These are phyloP conservation scores for Globisporangium nagaii DNA, from an alignment of 352 stramenopile species.

Conservation along the genomic window DNA sequence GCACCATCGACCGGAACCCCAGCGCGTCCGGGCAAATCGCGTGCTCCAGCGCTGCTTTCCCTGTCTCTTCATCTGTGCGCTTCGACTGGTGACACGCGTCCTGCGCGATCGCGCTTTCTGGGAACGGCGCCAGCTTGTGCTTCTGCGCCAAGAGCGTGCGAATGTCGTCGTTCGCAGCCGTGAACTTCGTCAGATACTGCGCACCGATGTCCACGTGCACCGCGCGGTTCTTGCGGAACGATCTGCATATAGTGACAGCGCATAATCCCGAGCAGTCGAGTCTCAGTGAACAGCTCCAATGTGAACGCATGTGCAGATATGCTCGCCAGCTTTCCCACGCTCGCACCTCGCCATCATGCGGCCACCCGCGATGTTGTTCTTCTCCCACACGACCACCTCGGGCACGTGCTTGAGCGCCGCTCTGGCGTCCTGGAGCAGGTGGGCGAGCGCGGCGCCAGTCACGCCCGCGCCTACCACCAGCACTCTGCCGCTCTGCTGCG, in stretches of 20 bases:
- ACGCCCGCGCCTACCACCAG: constrained; percentile 60
- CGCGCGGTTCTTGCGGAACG: constrained; percentile 47
- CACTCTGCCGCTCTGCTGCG: constrained; percentile 29
- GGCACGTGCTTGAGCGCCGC: constrained; percentile 5
- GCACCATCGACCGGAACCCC: constrained; percentile 52
- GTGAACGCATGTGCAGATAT: no score
- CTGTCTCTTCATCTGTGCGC: neutral
- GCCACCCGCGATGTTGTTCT: constrained; percentile 60
- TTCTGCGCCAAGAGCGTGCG: constrained; percentile 28
- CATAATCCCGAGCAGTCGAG: neutral
- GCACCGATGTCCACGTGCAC: constrained; percentile 65
- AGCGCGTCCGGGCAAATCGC: constrained; percentile 29
- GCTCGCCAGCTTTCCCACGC: no score
- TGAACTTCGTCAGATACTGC: constrained; percentile 62
- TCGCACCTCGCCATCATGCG: constrained; percentile 59
- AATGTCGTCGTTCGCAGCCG: constrained; percentile 42
- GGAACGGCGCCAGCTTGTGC: constrained; percentile 30
- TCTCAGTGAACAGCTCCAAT: constrained; percentile 1
- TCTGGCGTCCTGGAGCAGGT: constrained; percentile 40
- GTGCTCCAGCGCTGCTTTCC: constrained; percentile 25
- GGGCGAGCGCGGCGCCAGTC: constrained; percentile 45
- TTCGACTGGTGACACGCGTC: constrained; percentile 30
- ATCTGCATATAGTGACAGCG: constrained; percentile 11
- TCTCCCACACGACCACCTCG: constrained; percentile 61
- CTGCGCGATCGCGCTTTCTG: constrained; percentile 42